Percentiles rank a stretch among this genome's conserved stretches.
Evolutionary conservation across 495 filamentous ascomycete genomes (phyloP).

Genomic region (Neurospora sp.): DNA sequence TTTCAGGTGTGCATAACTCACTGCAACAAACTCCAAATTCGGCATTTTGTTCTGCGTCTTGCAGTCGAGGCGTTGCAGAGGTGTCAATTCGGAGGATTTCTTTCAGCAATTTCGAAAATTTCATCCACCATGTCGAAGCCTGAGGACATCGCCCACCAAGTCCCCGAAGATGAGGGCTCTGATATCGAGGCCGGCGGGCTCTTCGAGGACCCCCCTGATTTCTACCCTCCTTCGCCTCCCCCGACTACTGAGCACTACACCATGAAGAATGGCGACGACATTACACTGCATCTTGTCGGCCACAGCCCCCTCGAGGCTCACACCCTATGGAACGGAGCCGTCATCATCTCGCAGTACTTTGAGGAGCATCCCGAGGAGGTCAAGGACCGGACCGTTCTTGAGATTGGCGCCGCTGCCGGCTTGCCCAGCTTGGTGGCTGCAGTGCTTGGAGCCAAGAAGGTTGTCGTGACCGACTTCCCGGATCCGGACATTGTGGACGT

Average conservation of each 20-base stretch:
- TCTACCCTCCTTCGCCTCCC: conserved; percentile 59
- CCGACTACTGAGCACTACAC: conserved; percentile 60
- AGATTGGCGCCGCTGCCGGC: conserved; percentile 84
- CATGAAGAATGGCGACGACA: conserved; percentile 36
- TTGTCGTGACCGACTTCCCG: conserved; percentile 83
- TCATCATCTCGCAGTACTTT: conserved; percentile 64
- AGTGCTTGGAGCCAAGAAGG: conserved; percentile 52
- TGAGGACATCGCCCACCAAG: not conserved
- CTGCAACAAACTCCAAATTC: not conserved
- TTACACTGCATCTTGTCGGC: conserved; percentile 75
- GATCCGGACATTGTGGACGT: conserved; percentile 71
- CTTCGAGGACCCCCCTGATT: conserved; percentile 72
- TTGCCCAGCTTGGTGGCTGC: conserved; percentile 72
- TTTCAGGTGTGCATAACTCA: not conserved
- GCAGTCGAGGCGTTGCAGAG: not conserved
- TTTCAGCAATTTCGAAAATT: not conserved
- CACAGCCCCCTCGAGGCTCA: conserved; percentile 88
- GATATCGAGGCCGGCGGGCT: conserved; percentile 29
- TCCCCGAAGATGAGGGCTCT: conserved; percentile 2
- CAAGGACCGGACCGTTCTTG: conserved; percentile 56
- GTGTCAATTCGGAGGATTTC: not conserved
- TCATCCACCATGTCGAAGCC: not conserved
- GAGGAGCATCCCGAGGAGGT: conserved; percentile 55
- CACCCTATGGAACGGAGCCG: conserved; percentile 82
- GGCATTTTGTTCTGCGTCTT: not conserved